Evolutionary conservation across 2,329 filamentous ascomycete species (phyloP), one percentile per base, ranked within the genome.

Genomic region (Stemphylium beticola): DNA sequence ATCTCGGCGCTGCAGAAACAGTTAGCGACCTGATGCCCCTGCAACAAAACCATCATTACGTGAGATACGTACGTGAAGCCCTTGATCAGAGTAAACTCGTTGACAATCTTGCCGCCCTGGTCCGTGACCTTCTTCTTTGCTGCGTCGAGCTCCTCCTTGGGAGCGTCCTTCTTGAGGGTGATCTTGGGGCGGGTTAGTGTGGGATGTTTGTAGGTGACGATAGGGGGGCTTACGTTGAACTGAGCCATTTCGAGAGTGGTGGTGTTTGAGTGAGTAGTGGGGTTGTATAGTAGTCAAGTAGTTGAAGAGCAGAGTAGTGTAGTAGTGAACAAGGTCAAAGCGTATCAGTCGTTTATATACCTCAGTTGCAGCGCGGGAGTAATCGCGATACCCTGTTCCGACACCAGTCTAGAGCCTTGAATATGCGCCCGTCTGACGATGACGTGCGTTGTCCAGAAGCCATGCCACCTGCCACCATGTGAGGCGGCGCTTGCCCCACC

Each of bases 31-130:
- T 64, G 20, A 61, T 58, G n/a, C 18, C 36, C n/a, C 15, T 9
- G 14, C n/a, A 15, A 18, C n/a, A 26, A 24, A 29, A 46, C 42
- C 20, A 29, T 11, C 20, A 5, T 26, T 32, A 7, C 20, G 5
- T 4, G 12, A 31, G 38, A 10, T 39, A 82, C 90, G 66, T 86
- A 97, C 93, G 90, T 88, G 81, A 97, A 97, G 54, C 89, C 93
- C 81, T 93, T 96, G 83, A 96, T 92, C 67, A 96, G 78, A 57
- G 79, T 88, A 82, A 91, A 96, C 75, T 95, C 90, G 67, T 95
- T 87, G 50, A 80, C 85, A 79, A 98, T 95, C 76, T 85, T 86
- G 74, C 92, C 93, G 72, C 93, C 93, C 74, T 93, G 86, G 37
- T 88, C 83, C 56, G 75, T 79, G 66, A 87, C 90, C 55, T 87